Evolutionary conservation across 2,329 filamentous ascomycete genomes (phyloP), one percentile per base, ranked within the genome.

Genomic region (Xenoacremonium recifei): DNA sequence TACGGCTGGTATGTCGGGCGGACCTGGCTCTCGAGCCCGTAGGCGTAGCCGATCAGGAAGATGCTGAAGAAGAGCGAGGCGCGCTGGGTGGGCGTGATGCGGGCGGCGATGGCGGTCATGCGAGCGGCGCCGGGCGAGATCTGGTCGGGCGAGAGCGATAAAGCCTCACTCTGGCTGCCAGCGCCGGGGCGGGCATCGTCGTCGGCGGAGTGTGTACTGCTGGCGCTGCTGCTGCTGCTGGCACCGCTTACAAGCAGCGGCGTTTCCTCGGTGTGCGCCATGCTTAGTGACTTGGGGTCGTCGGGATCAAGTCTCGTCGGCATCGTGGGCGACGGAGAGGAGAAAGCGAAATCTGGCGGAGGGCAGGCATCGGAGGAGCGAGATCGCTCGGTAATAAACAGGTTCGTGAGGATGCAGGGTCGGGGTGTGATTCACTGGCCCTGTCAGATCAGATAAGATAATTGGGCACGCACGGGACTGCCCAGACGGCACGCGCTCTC

Each of bases 11-110:
- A 81, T 2, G 71, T 68, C 12, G 62, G 65, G 2, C 78, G 70
- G 21, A 80, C 67, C 6, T 68, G 72, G 19, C 71, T 71, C 55
- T 82, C 77, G 20, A 82, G 63, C 0, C 77, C 76, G 52, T 82
- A 83, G 5, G 76, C 76, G 54, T 80, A 84, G 3, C 77, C 74
- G 35, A 82, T 67, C 16, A 84, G 53, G 55, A 84, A 83, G 40
- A 83, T 71, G 18, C 75, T 70, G 21, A 72, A 53, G 51, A 82
- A 82, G 35, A 84, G 66, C 46, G 70, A 67, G 12, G 72, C 53
- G 2, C 76, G 72, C 49, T 81, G 72, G 3, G 57, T 45, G 1
- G 59, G 44, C 0, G 69, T 72, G 15, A 81, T 66, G 30, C 72
- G 67, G 4, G 65, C 61, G 0, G 72, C 67, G 11, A 79, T 64